phyloP scores from a whole-genome alignment of 2,329 filamentous ascomycete genomes.

The Hypoxylon sp. region DNA sequence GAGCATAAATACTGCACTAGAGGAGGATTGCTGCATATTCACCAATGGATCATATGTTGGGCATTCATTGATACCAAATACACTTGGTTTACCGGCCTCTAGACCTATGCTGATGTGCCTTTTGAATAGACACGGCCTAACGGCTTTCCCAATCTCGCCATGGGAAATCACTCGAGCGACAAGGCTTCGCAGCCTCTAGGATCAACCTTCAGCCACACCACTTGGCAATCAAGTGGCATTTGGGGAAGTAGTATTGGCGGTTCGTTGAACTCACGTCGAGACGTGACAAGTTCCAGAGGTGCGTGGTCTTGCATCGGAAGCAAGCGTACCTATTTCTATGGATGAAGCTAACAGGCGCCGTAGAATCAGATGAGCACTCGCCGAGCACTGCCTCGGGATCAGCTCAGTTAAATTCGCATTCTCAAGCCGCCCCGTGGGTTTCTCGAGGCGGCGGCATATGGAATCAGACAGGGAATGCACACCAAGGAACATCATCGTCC shows the following conservation, averaged over 20 bases:
- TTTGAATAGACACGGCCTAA: slow-evolving; percentile 47
- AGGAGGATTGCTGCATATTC: background rate
- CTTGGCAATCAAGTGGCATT: slow-evolving; percentile 61
- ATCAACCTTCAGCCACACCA: slow-evolving; percentile 57
- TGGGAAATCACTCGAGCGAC: slow-evolving; percentile 54
- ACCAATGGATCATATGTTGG: background rate
- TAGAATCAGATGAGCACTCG: slow-evolving; percentile 59
- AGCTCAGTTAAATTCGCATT: slow-evolving; percentile 76
- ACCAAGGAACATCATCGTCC: slow-evolving; percentile 61
- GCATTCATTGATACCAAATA: background rate
- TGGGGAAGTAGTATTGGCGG: slow-evolving; percentile 66
- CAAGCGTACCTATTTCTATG: background rate
- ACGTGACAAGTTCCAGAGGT: slow-evolving; percentile 65
- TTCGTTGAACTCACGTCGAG: slow-evolving; percentile 63
- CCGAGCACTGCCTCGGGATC: slow-evolving; percentile 75
- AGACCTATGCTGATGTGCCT: slow-evolving; percentile 25
- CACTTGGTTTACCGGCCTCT: background rate
- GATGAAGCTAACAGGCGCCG: slow-evolving; percentile 43
- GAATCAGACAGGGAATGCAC: slow-evolving; percentile 65
- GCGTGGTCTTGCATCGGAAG: slow-evolving; percentile 46
- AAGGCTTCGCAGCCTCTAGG: slow-evolving; percentile 58
- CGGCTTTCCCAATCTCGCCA: slow-evolving; percentile 57
- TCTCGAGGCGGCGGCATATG: slow-evolving; percentile 69
- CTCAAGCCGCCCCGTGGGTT: slow-evolving; percentile 76
- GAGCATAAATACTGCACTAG: background rate